Percentiles rank a stretch among this genome's conserved stretches.
These are phyloP conservation scores for Themeda triandra DNA, from an alignment of 176 grass and related monocot genomes.

Conservation along the genomic window DNA sequence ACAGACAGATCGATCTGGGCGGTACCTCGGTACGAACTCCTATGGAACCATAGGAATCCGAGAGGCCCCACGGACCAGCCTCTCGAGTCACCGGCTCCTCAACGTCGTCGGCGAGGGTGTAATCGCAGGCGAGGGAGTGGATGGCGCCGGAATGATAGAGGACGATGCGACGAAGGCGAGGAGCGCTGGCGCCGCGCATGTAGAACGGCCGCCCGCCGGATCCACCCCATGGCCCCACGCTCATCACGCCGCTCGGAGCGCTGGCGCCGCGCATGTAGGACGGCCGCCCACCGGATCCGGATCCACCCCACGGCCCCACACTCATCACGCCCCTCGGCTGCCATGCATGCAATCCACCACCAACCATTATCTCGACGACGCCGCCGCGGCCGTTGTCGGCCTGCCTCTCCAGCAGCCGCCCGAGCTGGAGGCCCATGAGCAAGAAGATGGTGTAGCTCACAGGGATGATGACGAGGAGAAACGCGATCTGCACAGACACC, in stretches of 20 bases:
- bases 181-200: background rate
- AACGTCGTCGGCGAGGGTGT: background rate
- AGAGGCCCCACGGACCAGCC: background rate
- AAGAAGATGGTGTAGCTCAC: too few relatives aligned
- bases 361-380: too few relatives aligned
- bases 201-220: background rate
- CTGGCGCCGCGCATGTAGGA: too few relatives aligned
- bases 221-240: constrained; percentile 29
- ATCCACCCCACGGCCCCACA: too few relatives aligned
- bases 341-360: too few relatives aligned
- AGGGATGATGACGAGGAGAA: too few relatives aligned
- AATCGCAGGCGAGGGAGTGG: background rate
- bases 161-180: background rate
- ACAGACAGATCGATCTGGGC: background rate
- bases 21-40: background rate
- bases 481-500: too few relatives aligned
- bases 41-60: background rate
- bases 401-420: too few relatives aligned
- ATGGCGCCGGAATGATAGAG: constrained; percentile 12
- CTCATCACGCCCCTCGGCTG: too few relatives aligned
- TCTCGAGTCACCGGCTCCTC: too few relatives aligned
- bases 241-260: background rate
- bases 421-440: too few relatives aligned
- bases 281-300: background rate
- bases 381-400: too few relatives aligned